Base-by-base conservation (phyloP, 1,284 basidiomycete species). In the Ceratorhiza oryzae-sativae region DNA sequence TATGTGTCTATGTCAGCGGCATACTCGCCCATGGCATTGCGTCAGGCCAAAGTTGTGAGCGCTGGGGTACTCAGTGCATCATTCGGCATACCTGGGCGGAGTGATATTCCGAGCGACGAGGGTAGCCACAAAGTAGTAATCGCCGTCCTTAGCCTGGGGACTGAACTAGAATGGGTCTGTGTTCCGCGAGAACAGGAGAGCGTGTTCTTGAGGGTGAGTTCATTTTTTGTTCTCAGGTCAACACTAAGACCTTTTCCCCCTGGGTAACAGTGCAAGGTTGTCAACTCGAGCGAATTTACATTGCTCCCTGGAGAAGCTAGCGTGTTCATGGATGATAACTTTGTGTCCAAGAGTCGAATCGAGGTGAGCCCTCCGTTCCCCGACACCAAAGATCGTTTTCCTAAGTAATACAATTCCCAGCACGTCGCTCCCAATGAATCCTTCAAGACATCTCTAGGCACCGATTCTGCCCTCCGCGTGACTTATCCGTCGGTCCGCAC, bases 301-400 rank as follows among this genome's bases (percentile, higher is more conserved):
- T 59, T 78, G 4, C 73, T 77, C 12, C 71, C 76, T 4, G 77
- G 77, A n/a, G 70, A 59, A 9, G 72, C 75, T 4, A 74, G 74
- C 53, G 71, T 77, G 20, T 77, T 75, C 63, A 73, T 77, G 53
- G 76, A 77, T 59, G 74, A 74, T 13, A 76, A 72, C 48, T 77
- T 77, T 63, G 77, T 77, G 15, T 71, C 76, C 23, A 76, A 75
- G 48, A 76, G 73, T 18, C 23, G 58, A 12, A 73, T 78, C 25
- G 58, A 72, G 25, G 72, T 73, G 36, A 32, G 18, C 25, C 15
- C 30, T 13, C 9, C 12, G n/a, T n/a, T 23, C 20, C 1, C 23
- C 23, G 25, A 36, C n/a, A 34, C 30, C 42, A 34, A 20, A 4
- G n/a, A 6, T 23, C 10, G 18, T n/a, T 25, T 18, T 61, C 59